phyloP scores from a whole-genome alignment of 306 rosid genomes.

The Cucumis cinereus region DNA sequence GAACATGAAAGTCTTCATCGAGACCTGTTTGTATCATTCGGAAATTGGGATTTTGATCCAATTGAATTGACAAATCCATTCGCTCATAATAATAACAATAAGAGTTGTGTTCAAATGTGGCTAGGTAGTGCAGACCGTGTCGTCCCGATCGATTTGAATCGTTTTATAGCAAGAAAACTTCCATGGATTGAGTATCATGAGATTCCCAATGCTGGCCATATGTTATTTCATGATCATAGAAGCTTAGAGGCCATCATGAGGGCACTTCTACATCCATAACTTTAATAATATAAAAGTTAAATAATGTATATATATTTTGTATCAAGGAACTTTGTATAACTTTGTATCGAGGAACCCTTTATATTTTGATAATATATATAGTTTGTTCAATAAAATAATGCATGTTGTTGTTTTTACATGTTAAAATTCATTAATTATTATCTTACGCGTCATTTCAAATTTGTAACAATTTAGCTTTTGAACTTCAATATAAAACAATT shows the following conservation, averaged over 20 bases:
- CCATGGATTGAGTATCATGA: conserved; percentile 75
- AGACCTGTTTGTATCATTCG: conserved; percentile 35
- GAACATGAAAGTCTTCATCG: conserved; percentile 45
- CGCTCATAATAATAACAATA: conserved; percentile 16
- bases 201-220: conserved; percentile 53
- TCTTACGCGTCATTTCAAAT: no score
- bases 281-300: no score
- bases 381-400: no score
- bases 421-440: no score
- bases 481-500: no score
- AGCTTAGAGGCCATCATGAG: conserved; percentile 37
- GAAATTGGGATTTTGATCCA: conserved; percentile 52
- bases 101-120: conserved; percentile 41
- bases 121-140: conserved; percentile 51
- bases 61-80: conserved; percentile 18
- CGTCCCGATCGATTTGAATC: conserved; percentile 27
- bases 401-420: no score
- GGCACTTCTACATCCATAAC: conserved; percentile 32
- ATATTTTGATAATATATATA: no score
- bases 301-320: no score
- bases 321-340: no score
- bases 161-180: conserved; percentile 38
- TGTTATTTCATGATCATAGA: conserved; percentile 14
- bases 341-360: no score
- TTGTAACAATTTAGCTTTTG: no score